Base-by-base conservation (phyloP, 179 eudicot genomes). In the Beta lomatogona region DNA sequence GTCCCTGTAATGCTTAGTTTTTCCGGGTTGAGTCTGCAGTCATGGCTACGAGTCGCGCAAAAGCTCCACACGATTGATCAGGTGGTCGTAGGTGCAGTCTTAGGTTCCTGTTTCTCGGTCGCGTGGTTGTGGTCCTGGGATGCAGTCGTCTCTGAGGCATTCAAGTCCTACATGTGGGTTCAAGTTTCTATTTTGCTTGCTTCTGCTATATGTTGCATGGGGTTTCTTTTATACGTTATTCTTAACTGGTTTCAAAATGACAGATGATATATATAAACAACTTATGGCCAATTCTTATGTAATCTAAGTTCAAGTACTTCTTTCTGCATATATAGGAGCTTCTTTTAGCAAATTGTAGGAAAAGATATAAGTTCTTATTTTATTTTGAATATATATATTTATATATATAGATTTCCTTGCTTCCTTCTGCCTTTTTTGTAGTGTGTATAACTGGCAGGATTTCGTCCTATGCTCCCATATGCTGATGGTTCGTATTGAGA, bases 1-100 rank as follows among this genome's bases (percentile, higher is more conserved):
- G 46, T 57, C 28, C 19, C 12, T 3, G 9, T 16, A 7, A 58
- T n/a, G n/a, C n/a, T n/a, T n/a, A n/a, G n/a, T n/a, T 18, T 58
- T 12, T 21, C 16, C 72, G 44, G 57, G 22, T 57, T 61, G 1
- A 21, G 16, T 74, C 44, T 88, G 89, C 92, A 95, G 99, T 86
- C 99, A 71, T 95, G 98, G 98, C 88, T 95, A 73, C 89, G 99
- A 83, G 93, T 95, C 61, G 84, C 94, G 0, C 93, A 91, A 31
- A 81, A 83, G 13, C 82, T 88, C 69, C 99, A 95, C 63, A 91
- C 95, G 0, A 66, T 83, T 60, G 87, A 87, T 86, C 99, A 93
- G 89, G 94, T 95, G 67, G 84, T 64, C 8, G 97, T 95, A 76
- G 98, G 99, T 60, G 92, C 90, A 31, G 44, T 82, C 19, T 12